Percentiles rank a stretch among this genome's conserved stretches.
phyloP scores from a whole-genome alignment of 208 protist genomes.

The Leptomonas pyrrhocoris region DNA sequence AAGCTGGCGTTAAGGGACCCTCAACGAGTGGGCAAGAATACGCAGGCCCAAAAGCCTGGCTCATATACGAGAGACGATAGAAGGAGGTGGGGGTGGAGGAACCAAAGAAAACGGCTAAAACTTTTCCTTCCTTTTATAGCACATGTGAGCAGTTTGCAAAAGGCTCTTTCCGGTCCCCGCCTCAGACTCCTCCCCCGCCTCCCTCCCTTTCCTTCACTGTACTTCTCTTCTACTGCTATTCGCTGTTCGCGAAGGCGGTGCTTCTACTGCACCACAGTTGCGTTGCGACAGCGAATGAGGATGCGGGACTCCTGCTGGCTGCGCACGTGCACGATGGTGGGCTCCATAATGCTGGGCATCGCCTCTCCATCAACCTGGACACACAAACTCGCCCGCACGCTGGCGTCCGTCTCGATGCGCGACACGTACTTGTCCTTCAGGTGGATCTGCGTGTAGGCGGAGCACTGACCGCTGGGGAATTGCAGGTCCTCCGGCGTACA shows the following conservation, averaged over 20 bases:
- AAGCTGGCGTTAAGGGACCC: too few relatives aligned
- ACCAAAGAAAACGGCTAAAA: too few relatives aligned
- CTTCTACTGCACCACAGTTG: constrained; percentile 42
- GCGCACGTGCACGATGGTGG: constrained; percentile 64
- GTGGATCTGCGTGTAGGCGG: constrained; percentile 32
- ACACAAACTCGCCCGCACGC: constrained; percentile 43
- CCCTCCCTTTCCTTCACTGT: constrained; percentile 7
- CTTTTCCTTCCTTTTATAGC: too few relatives aligned
- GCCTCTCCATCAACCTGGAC: constrained; percentile 85
- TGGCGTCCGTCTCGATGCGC: constrained; percentile 26
- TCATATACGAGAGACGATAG: too few relatives aligned
- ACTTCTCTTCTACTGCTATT: not conserved
- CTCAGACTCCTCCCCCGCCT: too few relatives aligned
- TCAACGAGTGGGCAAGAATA: too few relatives aligned
- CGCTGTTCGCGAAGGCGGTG: not conserved
- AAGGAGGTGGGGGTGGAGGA: too few relatives aligned
- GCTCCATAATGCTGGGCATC: constrained; percentile 51
- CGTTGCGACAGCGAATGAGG: constrained; percentile 68
- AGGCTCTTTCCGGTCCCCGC: too few relatives aligned
- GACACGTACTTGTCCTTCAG: constrained; percentile 30
- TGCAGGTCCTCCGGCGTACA: constrained; percentile 75
- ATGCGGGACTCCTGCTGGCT: constrained; percentile 32
- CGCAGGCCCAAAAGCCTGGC: too few relatives aligned
- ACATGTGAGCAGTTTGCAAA: too few relatives aligned
- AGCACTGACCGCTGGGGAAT: constrained; percentile 22